A percentile compares a stretch with the other conserved stretches of the same genome.
phyloP scores from a whole-genome alignment of 306 rosid species.

The Vigna trinervia region DNA sequence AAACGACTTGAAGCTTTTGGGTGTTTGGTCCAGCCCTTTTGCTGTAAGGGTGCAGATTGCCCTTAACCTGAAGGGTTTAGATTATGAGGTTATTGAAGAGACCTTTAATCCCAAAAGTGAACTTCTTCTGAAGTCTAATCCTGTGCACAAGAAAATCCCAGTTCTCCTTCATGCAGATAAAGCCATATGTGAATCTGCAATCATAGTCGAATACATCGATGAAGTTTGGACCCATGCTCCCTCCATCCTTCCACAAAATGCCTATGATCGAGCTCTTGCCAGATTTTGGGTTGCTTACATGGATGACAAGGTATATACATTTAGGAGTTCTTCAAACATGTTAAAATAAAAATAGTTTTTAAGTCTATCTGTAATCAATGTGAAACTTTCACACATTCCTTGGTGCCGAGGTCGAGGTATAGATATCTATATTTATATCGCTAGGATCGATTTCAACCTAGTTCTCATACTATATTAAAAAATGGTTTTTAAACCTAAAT shows the following conservation, averaged over 20 bases:
- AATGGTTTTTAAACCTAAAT: no score
- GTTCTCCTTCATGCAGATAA: constrained; percentile 58
- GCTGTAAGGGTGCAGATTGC: constrained; percentile 51
- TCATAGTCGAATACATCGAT: constrained; percentile 65
- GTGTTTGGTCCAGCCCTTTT: constrained; percentile 54
- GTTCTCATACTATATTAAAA: no score
- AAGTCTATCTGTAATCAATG: no score
- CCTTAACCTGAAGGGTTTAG: constrained; percentile 57
- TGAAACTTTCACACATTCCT: no score
- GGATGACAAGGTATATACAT: constrained; percentile 54
- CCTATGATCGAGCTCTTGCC: constrained; percentile 59
- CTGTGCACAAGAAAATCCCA: constrained; percentile 65
- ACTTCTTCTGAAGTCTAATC: constrained; percentile 67
- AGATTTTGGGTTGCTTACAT: constrained; percentile 59
- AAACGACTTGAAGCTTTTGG: constrained; percentile 53
- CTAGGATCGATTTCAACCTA: no score
- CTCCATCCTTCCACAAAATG: constrained; percentile 60
- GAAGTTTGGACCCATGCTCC: constrained; percentile 58
- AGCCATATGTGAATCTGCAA: constrained; percentile 60
- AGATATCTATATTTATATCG: no score
- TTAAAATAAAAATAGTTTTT: no score
- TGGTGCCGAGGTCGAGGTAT: no score
- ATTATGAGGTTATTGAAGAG: constrained; percentile 55
- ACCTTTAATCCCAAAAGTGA: constrained; percentile 50
- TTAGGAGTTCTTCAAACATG: no score